These are phyloP conservation scores for Pyrenophora graminea DNA, from an alignment of 2,329 filamentous ascomycete species.

Conservation along the genomic window DNA sequence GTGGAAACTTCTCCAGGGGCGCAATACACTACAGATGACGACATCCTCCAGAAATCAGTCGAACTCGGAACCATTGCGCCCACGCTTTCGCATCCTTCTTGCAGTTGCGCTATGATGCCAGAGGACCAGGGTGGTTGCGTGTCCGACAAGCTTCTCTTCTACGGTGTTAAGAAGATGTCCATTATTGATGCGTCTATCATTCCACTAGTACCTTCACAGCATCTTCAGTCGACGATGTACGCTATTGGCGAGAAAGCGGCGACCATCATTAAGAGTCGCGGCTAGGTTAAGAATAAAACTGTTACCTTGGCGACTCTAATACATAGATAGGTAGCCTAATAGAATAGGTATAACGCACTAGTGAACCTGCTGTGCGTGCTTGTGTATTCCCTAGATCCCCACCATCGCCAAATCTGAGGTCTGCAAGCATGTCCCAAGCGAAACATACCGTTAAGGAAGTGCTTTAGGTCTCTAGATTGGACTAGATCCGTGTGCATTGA, in stretches of 20 bases:
- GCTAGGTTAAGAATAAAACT: background rate
- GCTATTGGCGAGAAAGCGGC: slow-evolving; percentile 43
- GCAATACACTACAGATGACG: slow-evolving; percentile 33
- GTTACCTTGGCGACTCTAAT: background rate
- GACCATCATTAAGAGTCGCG: slow-evolving; percentile 34
- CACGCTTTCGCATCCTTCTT: slow-evolving; percentile 32
- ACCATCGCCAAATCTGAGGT: too few relatives aligned
- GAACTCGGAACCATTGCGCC: slow-evolving; percentile 24
- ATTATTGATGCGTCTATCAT: slow-evolving; percentile 41
- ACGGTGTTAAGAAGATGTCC: slow-evolving; percentile 34
- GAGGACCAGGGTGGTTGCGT: slow-evolving; percentile 38
- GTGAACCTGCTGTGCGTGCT: background rate
- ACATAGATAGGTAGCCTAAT: background rate
- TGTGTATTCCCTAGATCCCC: background rate
- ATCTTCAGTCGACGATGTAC: slow-evolving; percentile 43
- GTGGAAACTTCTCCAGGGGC: slow-evolving; percentile 33
- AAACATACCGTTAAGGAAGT: too few relatives aligned
- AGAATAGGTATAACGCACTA: background rate
- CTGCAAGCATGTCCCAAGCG: too few relatives aligned
- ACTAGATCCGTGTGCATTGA: too few relatives aligned
- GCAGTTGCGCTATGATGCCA: slow-evolving; percentile 42
- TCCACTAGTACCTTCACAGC: slow-evolving; percentile 37
- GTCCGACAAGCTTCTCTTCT: slow-evolving; percentile 31
- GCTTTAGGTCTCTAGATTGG: too few relatives aligned
- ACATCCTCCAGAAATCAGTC: slow-evolving; percentile 28